A percentile compares a stretch with the other conserved stretches of the same genome.
Evolutionary conservation across 176 grass and related monocot genomes (phyloP).

Genomic region (Carex pumila): DNA sequence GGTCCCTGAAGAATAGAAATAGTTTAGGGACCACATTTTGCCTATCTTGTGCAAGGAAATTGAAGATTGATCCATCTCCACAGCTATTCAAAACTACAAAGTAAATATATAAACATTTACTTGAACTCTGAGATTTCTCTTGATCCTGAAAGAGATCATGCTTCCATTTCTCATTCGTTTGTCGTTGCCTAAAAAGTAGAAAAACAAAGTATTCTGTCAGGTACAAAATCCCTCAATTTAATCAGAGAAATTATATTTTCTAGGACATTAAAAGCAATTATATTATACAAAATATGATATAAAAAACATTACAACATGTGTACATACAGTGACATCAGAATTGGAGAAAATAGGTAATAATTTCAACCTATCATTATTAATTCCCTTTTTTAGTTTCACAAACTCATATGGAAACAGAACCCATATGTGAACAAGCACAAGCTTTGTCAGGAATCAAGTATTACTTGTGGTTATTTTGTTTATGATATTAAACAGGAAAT

Average conservation of each 20-base stretch:
- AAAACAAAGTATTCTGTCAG: not conserved
- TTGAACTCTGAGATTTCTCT: slow-evolving; percentile 44
- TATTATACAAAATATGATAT: not conserved
- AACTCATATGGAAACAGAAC: not conserved
- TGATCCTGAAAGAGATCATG: slow-evolving; percentile 83
- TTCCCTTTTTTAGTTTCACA: not conserved
- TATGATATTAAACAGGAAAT: not conserved
- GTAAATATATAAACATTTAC: slow-evolving; percentile 28
- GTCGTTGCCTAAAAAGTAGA: slow-evolving; percentile 57
- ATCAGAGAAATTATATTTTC: not conserved
- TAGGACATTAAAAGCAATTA: not conserved
- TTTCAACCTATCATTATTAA: not conserved
- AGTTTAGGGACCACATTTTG: not conserved
- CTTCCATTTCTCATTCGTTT: slow-evolving; percentile 91
- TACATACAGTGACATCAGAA: not conserved
- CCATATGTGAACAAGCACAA: not conserved
- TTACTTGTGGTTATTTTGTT: not conserved
- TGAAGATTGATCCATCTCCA: not conserved
- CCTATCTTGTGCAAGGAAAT: not conserved
- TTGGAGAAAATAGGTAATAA: not conserved
- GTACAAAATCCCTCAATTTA: not conserved
- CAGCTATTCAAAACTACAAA: not conserved
- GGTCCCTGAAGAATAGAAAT: not conserved
- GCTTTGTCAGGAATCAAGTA: not conserved
- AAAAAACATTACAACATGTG: not conserved